phyloP scores from a whole-genome alignment of 495 filamentous ascomycete species.

The Neurospora pannonica region DNA sequence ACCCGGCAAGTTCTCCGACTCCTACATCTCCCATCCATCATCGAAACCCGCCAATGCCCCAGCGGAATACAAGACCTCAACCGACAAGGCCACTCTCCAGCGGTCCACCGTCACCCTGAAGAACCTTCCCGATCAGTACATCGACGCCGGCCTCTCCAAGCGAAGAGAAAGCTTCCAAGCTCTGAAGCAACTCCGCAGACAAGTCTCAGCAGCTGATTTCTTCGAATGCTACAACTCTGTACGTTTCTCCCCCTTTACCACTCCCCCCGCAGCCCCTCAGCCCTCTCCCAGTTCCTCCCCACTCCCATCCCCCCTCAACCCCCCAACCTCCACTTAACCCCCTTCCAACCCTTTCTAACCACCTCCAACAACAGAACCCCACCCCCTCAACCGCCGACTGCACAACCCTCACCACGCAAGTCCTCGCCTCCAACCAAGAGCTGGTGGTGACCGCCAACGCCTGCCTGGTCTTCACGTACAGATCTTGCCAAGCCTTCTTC shows the following conservation, averaged over 20 bases:
- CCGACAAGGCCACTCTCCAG: slow-evolving; percentile 12
- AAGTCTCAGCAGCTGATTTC: slow-evolving; percentile 19
- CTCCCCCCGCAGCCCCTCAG: not conserved
- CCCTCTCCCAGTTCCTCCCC: not conserved
- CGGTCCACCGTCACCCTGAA: slow-evolving; percentile 16
- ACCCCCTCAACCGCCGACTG: slow-evolving; percentile 24
- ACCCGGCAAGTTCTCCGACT: slow-evolving; percentile 2
- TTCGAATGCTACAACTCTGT: slow-evolving; percentile 31
- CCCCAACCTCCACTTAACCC: not conserved
- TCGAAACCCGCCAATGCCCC: slow-evolving; percentile 11
- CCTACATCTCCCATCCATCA: not conserved
- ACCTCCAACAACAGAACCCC: slow-evolving; percentile 12
- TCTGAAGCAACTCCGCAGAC: slow-evolving; percentile 7
- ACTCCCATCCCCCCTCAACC: not conserved
- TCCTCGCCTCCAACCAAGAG: slow-evolving; percentile 20
- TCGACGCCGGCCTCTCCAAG: slow-evolving; percentile 4
- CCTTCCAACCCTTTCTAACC: not conserved
- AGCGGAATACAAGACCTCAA: slow-evolving; percentile 14
- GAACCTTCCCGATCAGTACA: slow-evolving; percentile 13
- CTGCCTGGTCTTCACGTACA: slow-evolving; percentile 27
- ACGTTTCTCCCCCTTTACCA: slow-evolving; percentile 4
- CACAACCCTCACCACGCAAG: slow-evolving; percentile 23
- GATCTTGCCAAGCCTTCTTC: slow-evolving; percentile 35
- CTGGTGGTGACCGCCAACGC: slow-evolving; percentile 27
- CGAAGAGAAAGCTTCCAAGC: slow-evolving; percentile 15